Percentiles rank a stretch among this genome's conserved stretches.
phyloP scores from a whole-genome alignment of 2,329 filamentous ascomycete species.

The Colletotrichum sp. region DNA sequence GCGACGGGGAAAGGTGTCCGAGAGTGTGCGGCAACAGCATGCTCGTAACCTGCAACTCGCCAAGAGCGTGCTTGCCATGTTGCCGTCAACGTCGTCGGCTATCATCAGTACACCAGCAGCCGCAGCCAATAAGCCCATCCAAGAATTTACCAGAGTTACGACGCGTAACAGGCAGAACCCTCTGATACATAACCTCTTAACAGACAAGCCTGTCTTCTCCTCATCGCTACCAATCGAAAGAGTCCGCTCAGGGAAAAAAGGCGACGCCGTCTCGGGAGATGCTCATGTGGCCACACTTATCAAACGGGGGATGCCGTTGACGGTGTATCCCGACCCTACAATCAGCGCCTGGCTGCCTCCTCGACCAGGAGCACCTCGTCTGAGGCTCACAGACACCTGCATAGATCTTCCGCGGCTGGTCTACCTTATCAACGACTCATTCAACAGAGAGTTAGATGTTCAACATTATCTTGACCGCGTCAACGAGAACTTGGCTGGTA shows the following conservation, averaged over 20 bases:
- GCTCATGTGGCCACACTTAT: slow-evolving; percentile 73
- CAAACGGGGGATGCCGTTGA: slow-evolving; percentile 90
- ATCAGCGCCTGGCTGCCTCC: slow-evolving; percentile 72
- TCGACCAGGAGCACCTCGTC: slow-evolving; percentile 58
- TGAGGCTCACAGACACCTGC: slow-evolving; percentile 78
- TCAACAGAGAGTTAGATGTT: slow-evolving; percentile 83
- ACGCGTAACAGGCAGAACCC: slow-evolving; percentile 73
- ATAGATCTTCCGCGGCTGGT: slow-evolving; percentile 86
- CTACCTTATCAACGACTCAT: slow-evolving; percentile 92
- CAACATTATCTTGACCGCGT: slow-evolving; percentile 84
- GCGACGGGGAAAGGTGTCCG: background rate
- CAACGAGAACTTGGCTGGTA: slow-evolving; percentile 79
- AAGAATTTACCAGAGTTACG: slow-evolving; percentile 53
- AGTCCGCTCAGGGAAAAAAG: slow-evolving; percentile 43
- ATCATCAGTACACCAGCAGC: slow-evolving; percentile 87
- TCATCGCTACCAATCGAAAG: slow-evolving; percentile 84
- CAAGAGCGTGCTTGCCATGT: slow-evolving; percentile 71
- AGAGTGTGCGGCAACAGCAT: slow-evolving; percentile 34
- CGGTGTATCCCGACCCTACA: slow-evolving; percentile 77
- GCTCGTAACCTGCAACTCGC: slow-evolving; percentile 75
- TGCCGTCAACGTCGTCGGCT: slow-evolving; percentile 85
- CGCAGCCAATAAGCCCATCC: slow-evolving; percentile 61
- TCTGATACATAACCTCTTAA: slow-evolving; percentile 92
- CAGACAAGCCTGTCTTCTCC: slow-evolving; percentile 91
- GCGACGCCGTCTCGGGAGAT: slow-evolving; percentile 8